phyloP scores from a whole-genome alignment of 495 filamentous ascomycete species.

The Pyrenula massariospora region DNA sequence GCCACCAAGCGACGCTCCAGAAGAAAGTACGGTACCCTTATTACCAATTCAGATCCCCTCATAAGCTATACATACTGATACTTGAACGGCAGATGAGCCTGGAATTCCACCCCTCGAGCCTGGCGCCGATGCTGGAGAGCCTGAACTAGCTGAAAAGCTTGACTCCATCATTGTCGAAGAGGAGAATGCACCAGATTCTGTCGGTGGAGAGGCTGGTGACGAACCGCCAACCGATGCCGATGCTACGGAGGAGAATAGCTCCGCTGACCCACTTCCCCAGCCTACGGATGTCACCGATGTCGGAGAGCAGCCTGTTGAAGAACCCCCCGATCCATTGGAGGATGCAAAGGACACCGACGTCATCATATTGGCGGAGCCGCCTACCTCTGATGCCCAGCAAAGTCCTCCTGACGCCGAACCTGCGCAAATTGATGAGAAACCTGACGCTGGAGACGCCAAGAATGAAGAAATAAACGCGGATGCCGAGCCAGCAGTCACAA shows the following conservation, averaged over 20 bases:
- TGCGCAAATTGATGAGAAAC: neutral
- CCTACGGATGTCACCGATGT: neutral
- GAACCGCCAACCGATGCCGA: too few species aligned
- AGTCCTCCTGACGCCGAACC: neutral
- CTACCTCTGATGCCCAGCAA: neutral
- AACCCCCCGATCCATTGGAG: slow-evolving; percentile 2
- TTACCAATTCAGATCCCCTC: slow-evolving; percentile 5
- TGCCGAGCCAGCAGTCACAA: neutral
- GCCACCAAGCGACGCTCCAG: slow-evolving; percentile 1
- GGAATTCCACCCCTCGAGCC: slow-evolving; percentile 6
- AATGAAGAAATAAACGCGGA: neutral
- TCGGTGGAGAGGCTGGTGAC: slow-evolving; percentile 5
- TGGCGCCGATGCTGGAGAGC: slow-evolving; percentile 2
- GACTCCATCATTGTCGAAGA: neutral
- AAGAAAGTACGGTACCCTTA: neutral
- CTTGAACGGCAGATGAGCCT: slow-evolving; percentile 2
- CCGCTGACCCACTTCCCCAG: slow-evolving; percentile 2
- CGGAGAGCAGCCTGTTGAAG: too few species aligned
- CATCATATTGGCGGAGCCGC: neutral
- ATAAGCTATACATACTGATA: neutral
- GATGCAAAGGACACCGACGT: slow-evolving; percentile 1
- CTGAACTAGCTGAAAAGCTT: neutral
- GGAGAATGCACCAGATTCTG: slow-evolving; percentile 3
- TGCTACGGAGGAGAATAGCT: too few species aligned
- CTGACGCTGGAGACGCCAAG: neutral